Evolutionary conservation across 2,329 filamentous ascomycete species (phyloP).

Genomic region (Fusarium ramigenum): DNA sequence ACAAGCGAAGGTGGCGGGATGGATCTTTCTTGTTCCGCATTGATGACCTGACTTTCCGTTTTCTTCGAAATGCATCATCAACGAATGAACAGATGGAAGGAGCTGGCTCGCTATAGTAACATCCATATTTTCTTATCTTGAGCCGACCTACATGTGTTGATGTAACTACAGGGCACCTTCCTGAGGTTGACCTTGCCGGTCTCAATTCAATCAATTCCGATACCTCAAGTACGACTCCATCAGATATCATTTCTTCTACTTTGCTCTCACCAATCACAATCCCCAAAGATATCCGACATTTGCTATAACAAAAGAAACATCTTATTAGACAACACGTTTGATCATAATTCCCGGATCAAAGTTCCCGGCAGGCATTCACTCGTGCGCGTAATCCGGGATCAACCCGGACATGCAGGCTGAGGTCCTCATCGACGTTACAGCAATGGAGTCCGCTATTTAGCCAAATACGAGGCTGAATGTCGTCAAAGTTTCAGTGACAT

Average conservation of each 20-base stretch:
- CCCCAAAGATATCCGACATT: not conserved
- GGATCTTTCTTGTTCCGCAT: slow-evolving; percentile 8
- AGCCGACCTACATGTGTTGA: not conserved
- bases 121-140: not conserved
- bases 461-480: not conserved
- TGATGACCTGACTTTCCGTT: not conserved
- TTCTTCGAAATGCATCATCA: not conserved
- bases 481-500: not conserved
- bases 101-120: not conserved
- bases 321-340: not conserved
- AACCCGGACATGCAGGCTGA: not conserved
- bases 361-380: not conserved
- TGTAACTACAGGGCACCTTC: not conserved
- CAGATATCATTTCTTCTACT: not conserved
- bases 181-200: not conserved
- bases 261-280: not conserved
- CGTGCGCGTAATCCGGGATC: not conserved
- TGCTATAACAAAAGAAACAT: not conserved
- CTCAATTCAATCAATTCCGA: not conserved
- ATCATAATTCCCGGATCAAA: not conserved
- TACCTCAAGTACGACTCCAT: not conserved
- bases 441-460: not conserved
- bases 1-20: not conserved
- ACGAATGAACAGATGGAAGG: not conserved
- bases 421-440: not conserved